Base-by-base conservation (phyloP, 2,329 filamentous ascomycete genomes). In the Stagonosporopsis cucurbitacearum region DNA sequence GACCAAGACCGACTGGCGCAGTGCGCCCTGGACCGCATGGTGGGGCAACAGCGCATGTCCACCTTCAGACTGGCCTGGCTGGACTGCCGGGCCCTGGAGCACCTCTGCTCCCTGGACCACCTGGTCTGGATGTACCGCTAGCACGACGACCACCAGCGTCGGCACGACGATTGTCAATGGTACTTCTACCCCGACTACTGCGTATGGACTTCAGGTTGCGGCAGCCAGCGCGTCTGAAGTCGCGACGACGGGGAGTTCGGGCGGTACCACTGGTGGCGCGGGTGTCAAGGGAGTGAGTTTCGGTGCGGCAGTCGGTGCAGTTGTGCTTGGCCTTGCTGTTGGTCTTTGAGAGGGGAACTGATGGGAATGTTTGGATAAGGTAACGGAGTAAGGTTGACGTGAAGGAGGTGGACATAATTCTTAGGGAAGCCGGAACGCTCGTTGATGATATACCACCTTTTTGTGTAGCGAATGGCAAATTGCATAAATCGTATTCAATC, bases 71-170 rank as follows among this genome's bases (percentile, higher is more conserved):
- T 76, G 74, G 74, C 70, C 72, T 9, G 74, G 74, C 3, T 76
- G 73, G 73, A 75, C 74, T 6, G 57, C 64, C 0, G 73, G 72
- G 0, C 65, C 68, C 0, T 76, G 74, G 74, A 66, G 63, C 23
- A 75, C 70, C 11, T 48, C 47, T 33, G 70, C 73, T 13, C 73
- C 73, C 2, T 76, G 74, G 74, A 75, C 70, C 6, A 69, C 61
- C 4, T 76, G 74, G 74, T 50, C 43, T 4, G 71, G 58, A 0
- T 76, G 74, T 43, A 65, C 66, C 7, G 71, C 66, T 7, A 62
- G 41, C 2, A 76, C 73, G 8, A 76, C 71, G 2, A 65, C 63
- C 1, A 73, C 69, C 1, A 71, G 60, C 15, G 63, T 71, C 0
- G 59, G 68, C 6, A 75, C 71, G 1, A 69, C 60, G 0, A 75